Conservation (phyloP, 345 rosid genomes). For the Dipteronia dyeriana region DNA sequence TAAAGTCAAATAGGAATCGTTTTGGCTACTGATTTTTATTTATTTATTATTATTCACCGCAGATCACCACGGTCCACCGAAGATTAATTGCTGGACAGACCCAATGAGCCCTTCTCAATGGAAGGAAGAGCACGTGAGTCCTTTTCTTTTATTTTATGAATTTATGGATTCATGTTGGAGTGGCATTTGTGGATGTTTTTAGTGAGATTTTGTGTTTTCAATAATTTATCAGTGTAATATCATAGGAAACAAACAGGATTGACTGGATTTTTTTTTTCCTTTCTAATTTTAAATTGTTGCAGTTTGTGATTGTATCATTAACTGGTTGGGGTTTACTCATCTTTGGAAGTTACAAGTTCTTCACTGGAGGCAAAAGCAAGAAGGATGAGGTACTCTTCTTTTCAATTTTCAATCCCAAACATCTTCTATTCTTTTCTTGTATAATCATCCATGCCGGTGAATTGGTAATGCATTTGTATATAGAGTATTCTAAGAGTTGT, state of each 20-base stretch:
- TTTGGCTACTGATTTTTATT: neutral
- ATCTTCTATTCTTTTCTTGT: neutral
- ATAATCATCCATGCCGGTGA: neutral
- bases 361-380: conserved; percentile 45
- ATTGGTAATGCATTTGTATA: neutral
- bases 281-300: conserved; percentile 23
- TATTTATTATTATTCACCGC: conserved; percentile 19
- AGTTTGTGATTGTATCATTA: conserved; percentile 70
- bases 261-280: neutral
- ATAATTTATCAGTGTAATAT: neutral
- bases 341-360: conserved; percentile 57
- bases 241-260: conserved; percentile 1
- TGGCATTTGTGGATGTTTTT: neutral
- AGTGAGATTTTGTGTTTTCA: neutral
- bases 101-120: conserved; percentile 89
- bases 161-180: neutral
- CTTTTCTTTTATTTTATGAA: neutral
- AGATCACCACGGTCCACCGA: conserved; percentile 90
- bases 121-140: conserved; percentile 93
- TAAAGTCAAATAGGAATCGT: neutral
- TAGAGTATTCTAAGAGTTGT: neutral
- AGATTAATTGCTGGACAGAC: conserved; percentile 76
- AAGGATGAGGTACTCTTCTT: conserved; percentile 49
- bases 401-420: neutral
- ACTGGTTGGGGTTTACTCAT: conserved; percentile 65